Base-by-base conservation (phyloP, 192 early-diverging fungal species). In the Dimargaris cristalligena region DNA sequence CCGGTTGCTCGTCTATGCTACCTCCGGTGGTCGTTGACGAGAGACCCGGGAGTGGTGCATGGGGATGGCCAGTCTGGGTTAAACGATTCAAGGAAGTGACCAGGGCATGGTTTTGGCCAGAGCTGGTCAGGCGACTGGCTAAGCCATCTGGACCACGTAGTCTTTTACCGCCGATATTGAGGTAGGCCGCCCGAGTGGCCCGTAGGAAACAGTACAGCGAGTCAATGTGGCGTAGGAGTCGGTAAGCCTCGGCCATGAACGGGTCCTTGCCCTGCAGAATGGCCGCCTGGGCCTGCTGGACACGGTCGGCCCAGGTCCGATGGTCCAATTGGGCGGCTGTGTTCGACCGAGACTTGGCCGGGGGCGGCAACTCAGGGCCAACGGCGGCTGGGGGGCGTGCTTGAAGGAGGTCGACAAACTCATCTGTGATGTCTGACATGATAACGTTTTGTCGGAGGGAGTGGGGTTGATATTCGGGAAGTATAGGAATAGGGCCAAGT, bases 221-320 rank as follows among this genome's bases (percentile, higher is more conserved):
- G 14, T 61, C 32, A 44, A 84, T 67, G 50, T 84, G 81, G 50
- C 69, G 65, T 46, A 76, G 67, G 32, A 83, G 67, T 52, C 78
- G 63, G 58, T 77, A 75, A 20, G 78, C 73, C 60, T 82, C 79
- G 67, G 75, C 67, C 63, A 78, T 64, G 60, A 78, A 77, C 49
- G 67, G 30, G 62, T 80, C 67, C 51, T 60, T 61, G 6, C 47
- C 47, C 10, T 6, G 13, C 4, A 48, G 20, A 13, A 48, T 48
- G 47, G 4, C 47, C 14, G 20, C 14, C 47, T n/a, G 4, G 6
- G 13, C 20, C n/a, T n/a, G 47, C 20, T 22, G 47, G 4, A 48
- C 47, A 6, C n/a, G 4, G 4, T 14, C 10, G 4, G 13, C 47
- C 47, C 47, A 48, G 13, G 47, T 22, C 4, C 4, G 13, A n/a